Evolutionary conservation across 768 basidiomycete genomes (phyloP), one percentile per base, ranked within the genome.

Genomic region (Kwoniella shandongensis): DNA sequence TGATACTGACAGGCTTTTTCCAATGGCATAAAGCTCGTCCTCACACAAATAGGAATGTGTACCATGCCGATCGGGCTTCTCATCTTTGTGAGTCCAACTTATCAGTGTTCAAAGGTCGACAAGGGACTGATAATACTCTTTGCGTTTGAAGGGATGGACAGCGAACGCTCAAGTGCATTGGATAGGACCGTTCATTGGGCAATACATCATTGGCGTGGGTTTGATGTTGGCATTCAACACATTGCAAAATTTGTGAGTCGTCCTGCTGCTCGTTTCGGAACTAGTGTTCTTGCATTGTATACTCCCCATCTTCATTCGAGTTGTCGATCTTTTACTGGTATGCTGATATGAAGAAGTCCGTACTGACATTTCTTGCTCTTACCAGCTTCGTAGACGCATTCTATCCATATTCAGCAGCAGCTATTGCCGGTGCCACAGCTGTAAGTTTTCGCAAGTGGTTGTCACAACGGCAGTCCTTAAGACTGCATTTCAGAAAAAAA

Each of bases 401-500:
- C 59, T 69, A 65, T 52, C 72, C 72, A n/a, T 74, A 67, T 35
- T 74, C 72, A 6, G 72, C 72, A 23, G 68, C 72, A 3, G 70
- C 55, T 3, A 57, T 74, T 4, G 72, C 72, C 10, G 59, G 57
- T 13, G 72, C 72, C 1, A 74, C 69, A 42, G 65, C 63, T 2
- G 66, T 73, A 27, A 67, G 69, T 54, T 1, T 6, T 26, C 36
- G n/a, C n/a, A n/a, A n/a, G n/a, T n/a, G n/a, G n/a, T n/a, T 13
- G 32, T 32, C 32, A 32, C 52, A 27, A n/a, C n/a, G n/a, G n/a
- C n/a, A n/a, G n/a, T n/a, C n/a, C n/a, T n/a, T n/a, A n/a, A n/a
- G n/a, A n/a, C n/a, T n/a, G n/a, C n/a, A n/a, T n/a, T n/a, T n/a
- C n/a, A n/a, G n/a, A n/a, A n/a, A n/a, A n/a, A n/a, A n/a, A n/a